Evolutionary conservation across 176 grass and related monocot species (phyloP), one percentile per base, ranked within the genome.

Genomic region (Elaeis guineensis): DNA sequence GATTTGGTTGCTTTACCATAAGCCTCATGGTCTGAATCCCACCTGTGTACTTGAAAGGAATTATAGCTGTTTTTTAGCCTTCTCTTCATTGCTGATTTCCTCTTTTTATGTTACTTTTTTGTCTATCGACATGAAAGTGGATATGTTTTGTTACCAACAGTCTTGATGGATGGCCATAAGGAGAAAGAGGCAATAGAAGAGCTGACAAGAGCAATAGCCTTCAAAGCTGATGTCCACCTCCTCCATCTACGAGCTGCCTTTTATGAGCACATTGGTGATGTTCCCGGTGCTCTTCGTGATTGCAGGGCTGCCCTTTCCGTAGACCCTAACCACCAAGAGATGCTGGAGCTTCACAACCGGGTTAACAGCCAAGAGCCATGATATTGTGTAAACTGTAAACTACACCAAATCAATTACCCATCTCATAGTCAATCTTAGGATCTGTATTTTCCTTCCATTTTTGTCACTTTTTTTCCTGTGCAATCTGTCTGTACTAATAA

Each of bases 291-390:
- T 23, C 89, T 99, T 55, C 70, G 77, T 49, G 94, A 99, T 60
- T 99, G 94, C 60, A 76, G 88, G 0, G 88, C 94, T 0, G 94
- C 94, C 9, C 83, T 99, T 30, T 99, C 94, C 0, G 82, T 99
- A 66, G 94, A 99, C 19, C 94, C 94, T 49, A 99, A 90, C 71
- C 94, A 98, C 70, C 94, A 98, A 76, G 94, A 98, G 77, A 98
- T 98, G 94, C 84, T 98, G 1, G 94, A 98, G 77, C 94, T 98
- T 62, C 94, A 93, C 55, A 89, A 84, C 51, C 81, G 94, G 21
- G 88, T 99, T 72, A 84, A 99, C 82, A 92, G 77, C 79, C 88
- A 93, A 80, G 94, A 99, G 83, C 94, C 94, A 51, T 99, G 51
- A 70, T 52, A 15, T 0, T 3, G 15, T 54, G 50, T 25, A 54